Evolutionary conservation across 495 filamentous ascomycete species (phyloP).

Genomic region (Delitschia confertaspora): DNA sequence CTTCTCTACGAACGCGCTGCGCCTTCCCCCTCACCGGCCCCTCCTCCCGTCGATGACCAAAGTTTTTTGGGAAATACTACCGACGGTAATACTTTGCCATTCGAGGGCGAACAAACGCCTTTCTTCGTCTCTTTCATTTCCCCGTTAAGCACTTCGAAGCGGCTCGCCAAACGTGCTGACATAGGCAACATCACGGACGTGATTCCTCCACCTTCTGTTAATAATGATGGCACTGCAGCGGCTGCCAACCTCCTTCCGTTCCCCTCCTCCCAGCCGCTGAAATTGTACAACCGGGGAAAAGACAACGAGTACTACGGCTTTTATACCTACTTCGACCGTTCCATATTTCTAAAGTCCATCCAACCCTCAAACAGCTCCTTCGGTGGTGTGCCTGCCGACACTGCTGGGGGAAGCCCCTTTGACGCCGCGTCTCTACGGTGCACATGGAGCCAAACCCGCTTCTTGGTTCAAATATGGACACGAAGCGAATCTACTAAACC

Average conservation of each 20-base stretch:
- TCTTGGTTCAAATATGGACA: slow-evolving; percentile 91
- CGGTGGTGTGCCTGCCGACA: slow-evolving; percentile 44
- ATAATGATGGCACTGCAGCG: slow-evolving; percentile 61
- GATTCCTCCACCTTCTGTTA: slow-evolving; percentile 52
- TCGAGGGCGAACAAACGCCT: slow-evolving; percentile 58
- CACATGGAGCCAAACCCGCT: slow-evolving; percentile 75
- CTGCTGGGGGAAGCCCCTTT: slow-evolving; percentile 54
- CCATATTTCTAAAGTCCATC: slow-evolving; percentile 63
- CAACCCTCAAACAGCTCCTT: slow-evolving; percentile 7
- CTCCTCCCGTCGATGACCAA: slow-evolving; percentile 60
- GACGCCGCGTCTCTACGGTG: slow-evolving; percentile 57
- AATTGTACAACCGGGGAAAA: slow-evolving; percentile 73
- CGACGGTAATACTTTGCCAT: slow-evolving; percentile 51
- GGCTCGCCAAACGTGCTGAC: slow-evolving; percentile 16
- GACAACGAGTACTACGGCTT: slow-evolving; percentile 85
- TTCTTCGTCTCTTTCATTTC: slow-evolving; percentile 51
- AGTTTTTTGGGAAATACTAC: slow-evolving; percentile 76
- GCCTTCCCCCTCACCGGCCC: slow-evolving; percentile 49
- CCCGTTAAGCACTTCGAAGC: slow-evolving; percentile 5
- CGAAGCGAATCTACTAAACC: slow-evolving; percentile 12
- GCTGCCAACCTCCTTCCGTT: slow-evolving; percentile 60
- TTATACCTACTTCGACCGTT: slow-evolving; percentile 84
- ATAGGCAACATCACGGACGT: slow-evolving; percentile 45
- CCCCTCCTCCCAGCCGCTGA: slow-evolving; percentile 66
- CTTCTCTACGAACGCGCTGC: slow-evolving; percentile 12